These are phyloP conservation scores for Tolypocladium endophyticum DNA, from an alignment of 2,329 filamentous ascomycete species.

Conservation along the genomic window DNA sequence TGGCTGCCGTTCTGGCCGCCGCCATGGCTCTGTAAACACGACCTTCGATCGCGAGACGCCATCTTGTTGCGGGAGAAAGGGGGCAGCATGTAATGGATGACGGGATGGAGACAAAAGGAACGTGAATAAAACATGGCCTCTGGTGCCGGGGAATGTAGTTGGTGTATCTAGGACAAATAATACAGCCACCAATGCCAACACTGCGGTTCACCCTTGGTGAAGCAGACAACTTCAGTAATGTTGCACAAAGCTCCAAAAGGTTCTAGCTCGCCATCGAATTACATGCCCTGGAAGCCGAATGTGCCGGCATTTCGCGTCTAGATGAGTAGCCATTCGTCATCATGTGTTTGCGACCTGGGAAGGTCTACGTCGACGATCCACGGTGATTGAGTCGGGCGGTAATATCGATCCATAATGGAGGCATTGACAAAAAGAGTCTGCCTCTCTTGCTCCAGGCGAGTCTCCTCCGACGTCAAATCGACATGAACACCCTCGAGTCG, in stretches of 20 bases:
- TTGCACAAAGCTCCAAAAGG: not conserved
- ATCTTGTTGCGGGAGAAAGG: not conserved
- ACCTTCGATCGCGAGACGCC: not conserved
- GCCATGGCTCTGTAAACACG: slow-evolving; percentile 20
- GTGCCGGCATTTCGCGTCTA: not conserved
- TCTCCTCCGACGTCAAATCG: slow-evolving; percentile 23
- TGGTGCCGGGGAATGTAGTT: not conserved
- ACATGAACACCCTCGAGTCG: slow-evolving; percentile 23
- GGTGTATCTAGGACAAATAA: not conserved
- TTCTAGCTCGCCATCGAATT: not conserved
- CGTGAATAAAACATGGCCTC: not conserved
- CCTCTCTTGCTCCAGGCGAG: slow-evolving; percentile 21
- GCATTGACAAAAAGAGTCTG: slow-evolving; percentile 53
- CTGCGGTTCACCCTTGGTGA: not conserved
- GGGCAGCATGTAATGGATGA: not conserved
- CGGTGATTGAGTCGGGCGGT: slow-evolving; percentile 33
- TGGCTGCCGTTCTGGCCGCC: slow-evolving; percentile 20
- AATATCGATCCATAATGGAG: slow-evolving; percentile 35
- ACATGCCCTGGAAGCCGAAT: not conserved
- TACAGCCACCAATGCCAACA: not conserved
- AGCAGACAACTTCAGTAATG: not conserved
- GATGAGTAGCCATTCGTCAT: not conserved
- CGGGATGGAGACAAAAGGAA: not conserved
- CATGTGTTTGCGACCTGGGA: not conserved
- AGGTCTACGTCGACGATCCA: slow-evolving; percentile 44